Conservation (phyloP, 495 filamentous ascomycete genomes). For the Penicillium antarcticum region DNA sequence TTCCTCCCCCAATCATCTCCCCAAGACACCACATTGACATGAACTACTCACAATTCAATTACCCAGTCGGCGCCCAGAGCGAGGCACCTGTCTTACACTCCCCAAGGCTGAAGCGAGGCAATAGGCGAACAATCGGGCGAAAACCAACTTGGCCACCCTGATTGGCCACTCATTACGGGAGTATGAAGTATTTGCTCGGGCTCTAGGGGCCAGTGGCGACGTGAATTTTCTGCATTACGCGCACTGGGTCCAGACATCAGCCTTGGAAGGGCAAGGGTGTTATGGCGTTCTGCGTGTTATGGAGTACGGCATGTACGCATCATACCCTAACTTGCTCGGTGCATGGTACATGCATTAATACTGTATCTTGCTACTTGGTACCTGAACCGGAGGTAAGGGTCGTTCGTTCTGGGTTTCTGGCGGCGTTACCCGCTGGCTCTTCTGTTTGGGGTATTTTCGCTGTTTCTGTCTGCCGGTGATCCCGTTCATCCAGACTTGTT, state of each 20-base stretch:
- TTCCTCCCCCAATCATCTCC: conserved; percentile 17
- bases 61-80: conserved; percentile 22
- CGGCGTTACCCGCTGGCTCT: background rate
- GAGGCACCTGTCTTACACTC: conserved; percentile 1
- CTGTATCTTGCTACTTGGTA: background rate
- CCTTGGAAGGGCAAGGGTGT: no score
- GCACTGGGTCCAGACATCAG: no score
- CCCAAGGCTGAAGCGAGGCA: conserved; percentile 15
- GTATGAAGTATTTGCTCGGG: no score
- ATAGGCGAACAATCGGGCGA: conserved; percentile 7
- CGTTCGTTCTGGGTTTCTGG: no score
- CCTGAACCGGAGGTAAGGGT: background rate
- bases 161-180: no score
- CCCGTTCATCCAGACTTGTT: background rate
- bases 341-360: no score
- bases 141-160: no score
- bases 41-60: background rate
- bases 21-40: conserved; percentile 8
- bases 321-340: no score
- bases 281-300: no score
- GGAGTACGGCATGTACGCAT: no score
- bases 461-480: background rate
- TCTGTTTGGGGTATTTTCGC: conserved; percentile 4
- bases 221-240: no score
- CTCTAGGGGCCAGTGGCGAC: background rate